Evolutionary conservation across 1,139 yeast species (phyloP).

Genomic region (Groenewaldozyma auringiensis): DNA sequence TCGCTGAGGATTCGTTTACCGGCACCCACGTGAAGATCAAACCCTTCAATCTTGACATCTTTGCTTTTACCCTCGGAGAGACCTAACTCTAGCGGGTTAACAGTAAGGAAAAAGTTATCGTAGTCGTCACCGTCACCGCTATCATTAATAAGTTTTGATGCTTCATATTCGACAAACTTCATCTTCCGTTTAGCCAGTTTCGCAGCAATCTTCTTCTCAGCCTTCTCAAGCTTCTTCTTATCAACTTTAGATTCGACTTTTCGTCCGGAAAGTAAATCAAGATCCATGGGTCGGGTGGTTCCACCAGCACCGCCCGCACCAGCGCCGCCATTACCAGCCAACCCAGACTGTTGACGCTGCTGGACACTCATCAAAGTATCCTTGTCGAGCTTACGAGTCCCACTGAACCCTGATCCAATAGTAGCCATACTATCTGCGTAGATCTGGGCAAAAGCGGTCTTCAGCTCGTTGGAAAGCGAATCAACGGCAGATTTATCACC

Average conservation of each 20-base stretch:
- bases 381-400: conserved; percentile 57
- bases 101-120: conserved; percentile 89
- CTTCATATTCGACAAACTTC: conserved; percentile 76
- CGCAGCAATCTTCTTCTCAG: conserved; percentile 93
- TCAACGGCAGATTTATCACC: conserved; percentile 52
- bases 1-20: conserved; percentile 90
- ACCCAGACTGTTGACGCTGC: conserved; percentile 22
- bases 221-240: conserved; percentile 92
- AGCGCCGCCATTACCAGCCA: conserved; percentile 8
- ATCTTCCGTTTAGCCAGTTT: conserved; percentile 92
- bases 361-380: conserved; percentile 33
- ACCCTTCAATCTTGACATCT: conserved; percentile 86
- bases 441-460: conserved; percentile 46
- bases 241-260: conserved; percentile 91
- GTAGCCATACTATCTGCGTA: conserved; percentile 38
- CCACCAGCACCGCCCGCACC: conserved; percentile 26
- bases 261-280: conserved; percentile 80
- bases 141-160: conserved; percentile 66
- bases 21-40: conserved; percentile 91
- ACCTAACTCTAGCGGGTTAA: conserved; percentile 80
- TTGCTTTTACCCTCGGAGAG: conserved; percentile 90
- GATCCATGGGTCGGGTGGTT: conserved; percentile 60
- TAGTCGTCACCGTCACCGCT: conserved; percentile 63
- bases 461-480: conserved; percentile 40
- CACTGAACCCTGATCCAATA: conserved; percentile 51